Conservation (phyloP, 2,329 filamentous ascomycete genomes). For the Graphiopsis chlorocephala region DNA sequence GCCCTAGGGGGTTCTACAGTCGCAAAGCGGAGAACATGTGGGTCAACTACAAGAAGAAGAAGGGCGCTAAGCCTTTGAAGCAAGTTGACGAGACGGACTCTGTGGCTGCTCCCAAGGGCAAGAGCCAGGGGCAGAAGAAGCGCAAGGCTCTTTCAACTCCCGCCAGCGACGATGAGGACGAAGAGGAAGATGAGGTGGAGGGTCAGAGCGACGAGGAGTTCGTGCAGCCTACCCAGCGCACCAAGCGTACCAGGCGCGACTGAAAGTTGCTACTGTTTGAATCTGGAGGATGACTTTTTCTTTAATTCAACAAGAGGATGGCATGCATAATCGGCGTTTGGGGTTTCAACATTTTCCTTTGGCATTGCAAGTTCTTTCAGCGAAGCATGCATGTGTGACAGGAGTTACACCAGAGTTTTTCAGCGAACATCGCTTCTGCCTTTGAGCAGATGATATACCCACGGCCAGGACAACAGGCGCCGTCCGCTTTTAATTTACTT, state of each 20-base stretch:
- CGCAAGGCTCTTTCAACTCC: not conserved
- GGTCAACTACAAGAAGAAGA: slow-evolving; percentile 5
- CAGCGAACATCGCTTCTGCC: not conserved
- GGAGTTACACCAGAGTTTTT: not conserved
- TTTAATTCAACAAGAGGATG: not conserved
- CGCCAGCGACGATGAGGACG: not conserved
- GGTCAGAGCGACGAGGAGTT: not conserved
- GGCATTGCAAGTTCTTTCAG: not conserved
- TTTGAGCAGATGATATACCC: not conserved
- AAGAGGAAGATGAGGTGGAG: not conserved
- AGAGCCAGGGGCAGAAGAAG: not conserved
- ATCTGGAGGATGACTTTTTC: not conserved
- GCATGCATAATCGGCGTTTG: not conserved
- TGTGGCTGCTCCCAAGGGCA: not conserved
- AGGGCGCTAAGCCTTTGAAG: not conserved
- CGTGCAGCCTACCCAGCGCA: not conserved
- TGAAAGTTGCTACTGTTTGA: not conserved
- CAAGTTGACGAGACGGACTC: not conserved
- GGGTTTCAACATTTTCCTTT: not conserved
- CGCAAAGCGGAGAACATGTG: not conserved
- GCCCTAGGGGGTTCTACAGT: not conserved
- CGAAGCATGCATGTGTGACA: not conserved
- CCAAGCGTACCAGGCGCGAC: not conserved
- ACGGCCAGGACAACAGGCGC: not conserved
- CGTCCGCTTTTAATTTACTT: not conserved